A percentile compares a stretch with the other conserved stretches of the same genome.
These are phyloP conservation scores for Sarcodon aspratus DNA, from an alignment of 768 basidiomycete genomes.

Conservation along the genomic window DNA sequence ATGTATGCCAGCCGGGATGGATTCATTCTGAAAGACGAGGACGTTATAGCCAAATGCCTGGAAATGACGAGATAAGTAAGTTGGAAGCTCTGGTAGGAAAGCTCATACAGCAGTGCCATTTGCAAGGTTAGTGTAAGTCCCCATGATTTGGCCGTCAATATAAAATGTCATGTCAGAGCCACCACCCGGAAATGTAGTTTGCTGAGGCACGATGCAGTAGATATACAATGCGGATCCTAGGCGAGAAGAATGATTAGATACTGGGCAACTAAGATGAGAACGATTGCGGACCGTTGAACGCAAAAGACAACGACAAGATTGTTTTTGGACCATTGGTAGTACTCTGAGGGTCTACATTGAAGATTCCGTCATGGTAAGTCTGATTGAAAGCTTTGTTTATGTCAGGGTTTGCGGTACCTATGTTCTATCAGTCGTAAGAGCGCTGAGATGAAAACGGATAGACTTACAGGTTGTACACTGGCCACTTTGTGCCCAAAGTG, in stretches of 20 bases:
- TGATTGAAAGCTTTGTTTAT: conserved; percentile 6
- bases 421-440: conserved; percentile 12
- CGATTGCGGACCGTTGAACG: conserved; percentile 23
- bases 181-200: conserved; percentile 12
- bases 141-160: conserved; percentile 22
- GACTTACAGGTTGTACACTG: conserved; percentile 19
- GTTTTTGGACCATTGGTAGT: conserved; percentile 7
- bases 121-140: conserved; percentile 11
- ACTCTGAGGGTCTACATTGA: conserved; percentile 3
- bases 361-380: conserved; percentile 26
- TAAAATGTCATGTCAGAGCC: conserved; percentile 25
- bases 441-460: conserved; percentile 23
- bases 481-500: conserved; percentile 17
- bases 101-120: background rate
- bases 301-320: conserved; percentile 16
- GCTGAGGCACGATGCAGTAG: conserved; percentile 23
- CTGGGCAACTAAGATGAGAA: background rate
- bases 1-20: conserved; percentile 18
- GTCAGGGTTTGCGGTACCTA: conserved; percentile 18
- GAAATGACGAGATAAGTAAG: too few species aligned
- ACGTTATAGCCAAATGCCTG: conserved; percentile 20
- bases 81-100: conserved; percentile 9
- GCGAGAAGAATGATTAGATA: background rate
- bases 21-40: conserved; percentile 20
- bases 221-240: conserved; percentile 34